phyloP scores from a whole-genome alignment of 139 green algal genomes.

The Coccomyxa sp. region DNA sequence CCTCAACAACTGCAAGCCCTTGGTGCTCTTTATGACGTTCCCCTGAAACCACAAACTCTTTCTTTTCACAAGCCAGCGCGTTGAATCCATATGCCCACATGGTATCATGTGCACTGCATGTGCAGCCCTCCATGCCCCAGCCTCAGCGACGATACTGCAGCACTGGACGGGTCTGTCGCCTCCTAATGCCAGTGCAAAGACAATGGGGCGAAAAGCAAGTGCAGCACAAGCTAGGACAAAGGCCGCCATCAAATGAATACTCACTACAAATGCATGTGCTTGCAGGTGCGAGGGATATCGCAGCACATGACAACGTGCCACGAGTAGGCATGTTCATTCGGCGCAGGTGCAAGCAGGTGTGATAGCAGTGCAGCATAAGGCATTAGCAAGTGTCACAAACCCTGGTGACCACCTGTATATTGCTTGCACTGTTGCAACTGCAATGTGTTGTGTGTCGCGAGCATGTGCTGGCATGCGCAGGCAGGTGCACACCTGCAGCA shows the following conservation, averaged over 20 bases:
- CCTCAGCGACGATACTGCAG: too few species aligned
- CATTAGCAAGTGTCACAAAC: neutral
- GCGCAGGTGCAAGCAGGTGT: neutral
- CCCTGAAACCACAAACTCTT: neutral
- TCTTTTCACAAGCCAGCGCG: neutral
- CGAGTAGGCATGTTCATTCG: neutral
- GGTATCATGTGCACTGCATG: neutral
- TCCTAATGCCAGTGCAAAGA: too few species aligned
- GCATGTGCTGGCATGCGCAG: neutral
- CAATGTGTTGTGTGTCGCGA: neutral
- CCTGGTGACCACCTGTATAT: neutral
- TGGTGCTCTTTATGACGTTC: neutral
- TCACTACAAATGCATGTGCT: too few species aligned
- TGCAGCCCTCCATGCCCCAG: too few species aligned
- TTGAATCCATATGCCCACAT: neutral
- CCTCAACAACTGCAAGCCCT: conserved; percentile 2
- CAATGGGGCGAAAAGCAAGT: too few species aligned
- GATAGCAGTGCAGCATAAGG: neutral
- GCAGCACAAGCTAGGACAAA: too few species aligned
- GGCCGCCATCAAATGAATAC: too few species aligned
- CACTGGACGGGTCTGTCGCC: too few species aligned
- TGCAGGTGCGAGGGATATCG: too few species aligned
- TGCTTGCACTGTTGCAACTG: neutral
- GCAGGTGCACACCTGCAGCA: conserved; percentile 1
- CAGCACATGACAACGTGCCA: neutral